Conservation (phyloP, 2,329 filamentous ascomycete species). For the Purpureocillium lavendulum region DNA sequence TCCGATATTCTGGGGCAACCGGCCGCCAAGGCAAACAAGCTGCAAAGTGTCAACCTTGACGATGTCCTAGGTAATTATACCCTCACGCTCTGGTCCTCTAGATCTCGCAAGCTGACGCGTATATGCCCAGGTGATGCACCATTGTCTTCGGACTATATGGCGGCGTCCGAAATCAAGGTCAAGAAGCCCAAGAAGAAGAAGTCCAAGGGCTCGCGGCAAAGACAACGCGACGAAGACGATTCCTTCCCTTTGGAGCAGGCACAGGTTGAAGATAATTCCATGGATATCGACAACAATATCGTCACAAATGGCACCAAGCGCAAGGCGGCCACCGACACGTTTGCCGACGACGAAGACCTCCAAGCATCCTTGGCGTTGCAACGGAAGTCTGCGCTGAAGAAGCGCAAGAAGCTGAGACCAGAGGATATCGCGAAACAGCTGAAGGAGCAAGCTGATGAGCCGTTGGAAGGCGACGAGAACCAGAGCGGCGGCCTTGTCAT, state of each 20-base stretch:
- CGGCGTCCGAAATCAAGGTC: slow-evolving; percentile 79
- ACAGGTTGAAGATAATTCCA: slow-evolving; percentile 39
- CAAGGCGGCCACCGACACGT: slow-evolving; percentile 55
- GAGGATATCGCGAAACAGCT: slow-evolving; percentile 83
- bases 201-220: slow-evolving; percentile 65
- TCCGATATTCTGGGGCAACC: slow-evolving; percentile 46
- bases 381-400: slow-evolving; percentile 76
- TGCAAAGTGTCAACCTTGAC: slow-evolving; percentile 70
- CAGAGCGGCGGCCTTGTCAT: slow-evolving; percentile 66
- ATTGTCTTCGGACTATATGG: slow-evolving; percentile 73
- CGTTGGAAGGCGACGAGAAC: slow-evolving; percentile 32
- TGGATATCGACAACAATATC: slow-evolving; percentile 67
- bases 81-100: background rate
- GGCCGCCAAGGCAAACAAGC: slow-evolving; percentile 49
- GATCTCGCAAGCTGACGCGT: background rate
- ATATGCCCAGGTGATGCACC: slow-evolving; percentile 18
- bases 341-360: slow-evolving; percentile 88
- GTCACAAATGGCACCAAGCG: slow-evolving; percentile 47
- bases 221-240: slow-evolving; percentile 55
- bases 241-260: slow-evolving; percentile 37
- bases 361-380: slow-evolving; percentile 81
- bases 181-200: slow-evolving; percentile 96
- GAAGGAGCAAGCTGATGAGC: slow-evolving; percentile 50
- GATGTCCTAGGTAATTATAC: slow-evolving; percentile 50
- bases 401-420: slow-evolving; percentile 77